A percentile compares a stretch with the other conserved stretches of the same genome.
Conservation (phyloP, 495 filamentous ascomycete species). For the Trichoderma reesei region DNA sequence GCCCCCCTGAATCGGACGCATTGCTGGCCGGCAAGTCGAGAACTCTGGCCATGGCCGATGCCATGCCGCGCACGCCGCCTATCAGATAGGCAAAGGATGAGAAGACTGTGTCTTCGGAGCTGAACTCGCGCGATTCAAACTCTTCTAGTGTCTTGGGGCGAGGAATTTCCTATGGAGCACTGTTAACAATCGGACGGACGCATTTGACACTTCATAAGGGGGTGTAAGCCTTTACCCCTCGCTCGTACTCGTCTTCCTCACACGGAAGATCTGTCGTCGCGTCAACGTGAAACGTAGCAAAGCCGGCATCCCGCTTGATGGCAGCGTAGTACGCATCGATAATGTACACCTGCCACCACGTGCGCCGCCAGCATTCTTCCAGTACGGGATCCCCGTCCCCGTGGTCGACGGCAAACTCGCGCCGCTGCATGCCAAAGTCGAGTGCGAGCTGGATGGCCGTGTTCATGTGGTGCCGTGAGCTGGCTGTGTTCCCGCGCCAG, state of each 20-base stretch:
- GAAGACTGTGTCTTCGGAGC: conserved; percentile 33
- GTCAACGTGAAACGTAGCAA: conserved; percentile 28
- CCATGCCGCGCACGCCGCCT: conserved; percentile 48
- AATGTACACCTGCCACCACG: conserved; percentile 65
- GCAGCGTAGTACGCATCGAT: conserved; percentile 41
- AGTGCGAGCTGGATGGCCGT: conserved; percentile 49
- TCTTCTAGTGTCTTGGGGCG: conserved; percentile 41
- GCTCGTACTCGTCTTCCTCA: conserved; percentile 48
- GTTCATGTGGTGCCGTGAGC: conserved; percentile 21
- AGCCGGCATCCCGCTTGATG: conserved; percentile 25
- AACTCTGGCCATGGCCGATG: conserved; percentile 33
- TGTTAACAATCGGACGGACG: neutral
- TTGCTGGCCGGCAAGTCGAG: neutral
- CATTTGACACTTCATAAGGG: neutral
- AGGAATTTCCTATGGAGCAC: conserved; percentile 36
- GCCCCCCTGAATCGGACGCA: neutral
- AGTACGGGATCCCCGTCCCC: conserved; percentile 41
- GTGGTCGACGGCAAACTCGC: conserved; percentile 34
- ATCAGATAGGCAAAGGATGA: conserved; percentile 57
- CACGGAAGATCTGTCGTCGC: conserved; percentile 48
- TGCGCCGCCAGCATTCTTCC: conserved; percentile 57
- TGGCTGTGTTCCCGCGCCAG: conserved; percentile 26
- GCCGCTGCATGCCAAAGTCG: conserved; percentile 50
- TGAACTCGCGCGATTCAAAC: conserved; percentile 48
- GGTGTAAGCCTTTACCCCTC: conserved; percentile 25